A percentile compares a stretch with the other conserved stretches of the same genome.
Evolutionary conservation across 169 alveolate genomes (phyloP).

Genomic region (Babesia ovata): DNA sequence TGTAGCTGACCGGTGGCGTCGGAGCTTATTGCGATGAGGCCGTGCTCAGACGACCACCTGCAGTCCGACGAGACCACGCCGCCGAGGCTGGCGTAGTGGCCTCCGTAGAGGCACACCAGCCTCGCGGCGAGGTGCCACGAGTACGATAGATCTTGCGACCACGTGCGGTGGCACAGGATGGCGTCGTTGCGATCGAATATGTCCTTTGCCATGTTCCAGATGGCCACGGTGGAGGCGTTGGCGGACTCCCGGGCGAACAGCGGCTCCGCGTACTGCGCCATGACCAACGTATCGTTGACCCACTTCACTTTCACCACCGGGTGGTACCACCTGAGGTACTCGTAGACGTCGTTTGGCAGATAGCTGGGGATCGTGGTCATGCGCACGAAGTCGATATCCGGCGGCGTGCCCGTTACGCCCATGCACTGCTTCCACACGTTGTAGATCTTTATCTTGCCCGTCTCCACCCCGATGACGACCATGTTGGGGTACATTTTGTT

Average conservation of each 20-base stretch:
- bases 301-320: constrained; percentile 64
- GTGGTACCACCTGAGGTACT: constrained; percentile 63
- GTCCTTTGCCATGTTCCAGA: constrained; percentile 68
- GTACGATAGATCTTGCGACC: constrained; percentile 46
- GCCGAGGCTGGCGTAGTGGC: constrained; percentile 48
- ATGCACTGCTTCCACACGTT: constrained; percentile 50
- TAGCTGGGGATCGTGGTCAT: constrained; percentile 57
- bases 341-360: constrained; percentile 60
- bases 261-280: constrained; percentile 61
- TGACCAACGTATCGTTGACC: constrained; percentile 53
- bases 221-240: constrained; percentile 56
- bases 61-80: constrained; percentile 63
- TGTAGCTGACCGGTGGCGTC: constrained; percentile 65
- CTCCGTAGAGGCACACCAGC: constrained; percentile 59
- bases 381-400: constrained; percentile 34
- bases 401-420: constrained; percentile 8
- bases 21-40: constrained; percentile 51
- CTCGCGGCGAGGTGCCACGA: constrained; percentile 53
- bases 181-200: constrained; percentile 64
- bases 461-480: constrained; percentile 59
- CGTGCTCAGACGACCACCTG: constrained; percentile 51
- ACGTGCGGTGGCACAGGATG: constrained; percentile 45
- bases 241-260: constrained; percentile 40
- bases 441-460: constrained; percentile 59
- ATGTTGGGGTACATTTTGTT: constrained; percentile 62